Conservation (phyloP, 768 basidiomycete species). For the Suillus brevipes region DNA sequence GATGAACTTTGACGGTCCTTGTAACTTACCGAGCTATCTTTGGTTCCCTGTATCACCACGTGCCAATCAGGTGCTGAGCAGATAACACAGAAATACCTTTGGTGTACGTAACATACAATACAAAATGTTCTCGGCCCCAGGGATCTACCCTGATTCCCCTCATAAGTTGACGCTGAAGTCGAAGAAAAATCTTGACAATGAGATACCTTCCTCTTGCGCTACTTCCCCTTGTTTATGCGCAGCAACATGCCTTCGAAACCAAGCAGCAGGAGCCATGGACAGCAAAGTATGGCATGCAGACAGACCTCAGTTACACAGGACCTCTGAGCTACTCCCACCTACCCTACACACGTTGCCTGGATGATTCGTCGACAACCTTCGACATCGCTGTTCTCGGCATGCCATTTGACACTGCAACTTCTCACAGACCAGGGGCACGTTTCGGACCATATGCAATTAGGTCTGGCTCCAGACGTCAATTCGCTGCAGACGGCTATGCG, state of each 20-base stretch:
- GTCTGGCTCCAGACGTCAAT: slow-evolving; percentile 63
- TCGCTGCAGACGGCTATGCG: slow-evolving; percentile 56
- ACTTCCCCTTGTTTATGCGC: slow-evolving; percentile 5
- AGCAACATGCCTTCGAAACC: slow-evolving; percentile 6
- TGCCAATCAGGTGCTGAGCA: slow-evolving; percentile 1
- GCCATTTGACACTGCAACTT: slow-evolving; percentile 66
- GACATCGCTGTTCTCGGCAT: slow-evolving; percentile 76
- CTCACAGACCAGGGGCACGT: slow-evolving; percentile 58
- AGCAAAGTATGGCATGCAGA: slow-evolving; percentile 63
- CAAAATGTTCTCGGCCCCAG: neutral
- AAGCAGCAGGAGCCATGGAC: slow-evolving; percentile 44
- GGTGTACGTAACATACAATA: slow-evolving; percentile 1
- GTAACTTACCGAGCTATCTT: neutral
- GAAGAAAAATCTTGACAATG: neutral
- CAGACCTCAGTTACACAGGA: slow-evolving; percentile 69
- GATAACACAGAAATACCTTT: slow-evolving; percentile 4
- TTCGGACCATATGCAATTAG: slow-evolving; percentile 82
- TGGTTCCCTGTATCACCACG: slow-evolving; percentile 1
- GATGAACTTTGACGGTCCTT: slow-evolving; percentile 23
- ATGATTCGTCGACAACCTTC: slow-evolving; percentile 49
- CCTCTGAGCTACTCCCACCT: slow-evolving; percentile 78
- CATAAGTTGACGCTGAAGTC: neutral
- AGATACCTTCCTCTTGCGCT: slow-evolving; percentile 4
- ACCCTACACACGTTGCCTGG: slow-evolving; percentile 68
- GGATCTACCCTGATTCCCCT: neutral